Conservation (phyloP, 2,329 filamentous ascomycete genomes). For the Chalaropsis ovoidea region DNA sequence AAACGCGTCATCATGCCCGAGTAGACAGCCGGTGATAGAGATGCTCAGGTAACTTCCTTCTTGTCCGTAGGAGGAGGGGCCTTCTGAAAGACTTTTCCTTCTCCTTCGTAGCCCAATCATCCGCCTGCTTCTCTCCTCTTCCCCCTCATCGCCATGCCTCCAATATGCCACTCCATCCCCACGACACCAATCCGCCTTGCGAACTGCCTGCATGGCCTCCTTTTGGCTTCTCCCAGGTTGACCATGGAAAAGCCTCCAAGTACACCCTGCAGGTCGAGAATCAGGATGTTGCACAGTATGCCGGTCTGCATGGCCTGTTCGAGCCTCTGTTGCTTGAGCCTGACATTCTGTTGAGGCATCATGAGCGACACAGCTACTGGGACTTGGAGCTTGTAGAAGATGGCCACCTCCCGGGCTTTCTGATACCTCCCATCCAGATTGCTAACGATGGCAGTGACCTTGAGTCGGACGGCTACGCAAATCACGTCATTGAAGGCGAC, state of each 20-base stretch:
- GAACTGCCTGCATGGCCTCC: background rate
- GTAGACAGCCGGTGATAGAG: background rate
- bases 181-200: background rate
- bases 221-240: background rate
- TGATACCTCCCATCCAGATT: slow-evolving; percentile 10
- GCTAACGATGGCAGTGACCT: slow-evolving; percentile 4
- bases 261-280: slow-evolving; percentile 22
- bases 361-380: slow-evolving; percentile 12
- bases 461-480: background rate
- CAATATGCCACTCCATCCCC: background rate
- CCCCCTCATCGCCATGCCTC: background rate
- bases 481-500: slow-evolving; percentile 16
- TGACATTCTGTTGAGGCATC: slow-evolving; percentile 4
- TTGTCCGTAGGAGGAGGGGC: background rate
- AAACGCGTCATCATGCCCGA: background rate
- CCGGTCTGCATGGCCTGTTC: slow-evolving; percentile 25
- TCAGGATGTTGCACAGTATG: slow-evolving; percentile 25
- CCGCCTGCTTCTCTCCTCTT: background rate
- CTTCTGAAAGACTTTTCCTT: background rate
- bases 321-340: slow-evolving; percentile 18
- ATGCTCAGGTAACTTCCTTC: background rate
- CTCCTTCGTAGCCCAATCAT: too few relatives aligned
- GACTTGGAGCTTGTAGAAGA: slow-evolving; percentile 16
- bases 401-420: slow-evolving; percentile 8
- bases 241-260: background rate